These are phyloP conservation scores for Kwoniella dejecticola DNA, from an alignment of 768 basidiomycete genomes.

Conservation along the genomic window DNA sequence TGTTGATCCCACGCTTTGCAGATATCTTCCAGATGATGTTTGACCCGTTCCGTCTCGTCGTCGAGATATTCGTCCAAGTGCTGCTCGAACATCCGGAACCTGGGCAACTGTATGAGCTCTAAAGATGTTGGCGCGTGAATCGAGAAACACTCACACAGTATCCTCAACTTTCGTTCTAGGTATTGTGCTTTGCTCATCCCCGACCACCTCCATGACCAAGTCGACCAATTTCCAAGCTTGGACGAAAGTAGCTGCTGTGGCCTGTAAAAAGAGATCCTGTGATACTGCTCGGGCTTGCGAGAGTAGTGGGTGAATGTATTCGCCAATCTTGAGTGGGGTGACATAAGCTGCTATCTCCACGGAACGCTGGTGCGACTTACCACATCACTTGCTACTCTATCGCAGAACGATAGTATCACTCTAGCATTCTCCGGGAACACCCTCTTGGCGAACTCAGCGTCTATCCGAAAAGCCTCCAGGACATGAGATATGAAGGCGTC, in stretches of 20 bases:
- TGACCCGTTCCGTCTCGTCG: constrained; percentile 83
- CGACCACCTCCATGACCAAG: constrained; percentile 63
- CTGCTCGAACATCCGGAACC: constrained; percentile 90
- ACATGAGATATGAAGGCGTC: constrained; percentile 79
- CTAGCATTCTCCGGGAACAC: constrained; percentile 81
- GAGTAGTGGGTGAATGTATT: constrained; percentile 79
- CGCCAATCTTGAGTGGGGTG: constrained; percentile 65
- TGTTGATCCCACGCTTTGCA: constrained; percentile 75
- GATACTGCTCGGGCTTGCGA: constrained; percentile 74
- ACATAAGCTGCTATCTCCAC: neutral
- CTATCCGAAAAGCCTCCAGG: constrained; percentile 66
- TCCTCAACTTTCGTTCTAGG: constrained; percentile 64
- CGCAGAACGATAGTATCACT: constrained; percentile 78
- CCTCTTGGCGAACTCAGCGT: constrained; percentile 77
- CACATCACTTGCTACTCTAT: constrained; percentile 81
- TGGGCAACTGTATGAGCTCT: too few relatives aligned
- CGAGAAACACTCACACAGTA: constrained; percentile 71
- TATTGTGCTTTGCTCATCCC: constrained; percentile 35
- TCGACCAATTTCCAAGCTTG: constrained; percentile 88
- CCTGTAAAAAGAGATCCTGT: constrained; percentile 70
- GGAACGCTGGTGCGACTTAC: constrained; percentile 43
- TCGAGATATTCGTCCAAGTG: constrained; percentile 98
- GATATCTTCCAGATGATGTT: constrained; percentile 70
- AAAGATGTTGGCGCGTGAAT: too few relatives aligned
- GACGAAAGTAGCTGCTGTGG: constrained; percentile 84